A percentile compares a stretch with the other conserved stretches of the same genome.
Conservation (phyloP, 495 filamentous ascomycete genomes). For the Cenococcum geophilum region DNA sequence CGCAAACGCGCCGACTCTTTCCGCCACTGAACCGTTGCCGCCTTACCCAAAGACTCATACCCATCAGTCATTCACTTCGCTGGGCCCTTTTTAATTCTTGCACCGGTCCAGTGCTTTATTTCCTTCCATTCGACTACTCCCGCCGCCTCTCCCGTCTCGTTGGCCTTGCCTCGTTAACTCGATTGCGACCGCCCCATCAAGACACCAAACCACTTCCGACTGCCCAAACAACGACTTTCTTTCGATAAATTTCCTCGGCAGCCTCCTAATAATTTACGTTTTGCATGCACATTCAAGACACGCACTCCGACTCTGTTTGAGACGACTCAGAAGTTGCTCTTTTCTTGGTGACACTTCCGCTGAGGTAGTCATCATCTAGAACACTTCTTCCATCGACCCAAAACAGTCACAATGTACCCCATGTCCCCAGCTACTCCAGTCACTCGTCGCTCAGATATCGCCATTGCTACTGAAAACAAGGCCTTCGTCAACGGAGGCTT, state of each 20-base stretch:
- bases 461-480: slow-evolving; percentile 26
- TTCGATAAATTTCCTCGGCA: background rate
- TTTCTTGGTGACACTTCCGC: slow-evolving; percentile 14
- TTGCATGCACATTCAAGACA: background rate
- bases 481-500: slow-evolving; percentile 24
- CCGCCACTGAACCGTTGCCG: slow-evolving; percentile 21
- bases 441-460: slow-evolving; percentile 33
- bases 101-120: slow-evolving; percentile 18
- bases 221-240: slow-evolving; percentile 1
- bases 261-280: slow-evolving; percentile 11
- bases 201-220: slow-evolving; percentile 8
- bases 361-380: slow-evolving; percentile 14
- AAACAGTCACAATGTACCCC: slow-evolving; percentile 28
- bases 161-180: slow-evolving; percentile 29
- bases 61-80: slow-evolving; percentile 19
- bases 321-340: slow-evolving; percentile 24
- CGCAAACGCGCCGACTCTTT: slow-evolving; percentile 19
- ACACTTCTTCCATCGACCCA: slow-evolving; percentile 24
- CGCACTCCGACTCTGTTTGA: background rate
- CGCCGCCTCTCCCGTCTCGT: slow-evolving; percentile 19
- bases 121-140: slow-evolving; percentile 1
- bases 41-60: slow-evolving; percentile 24
- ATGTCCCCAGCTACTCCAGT: slow-evolving; percentile 26
- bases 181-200: slow-evolving; percentile 28
- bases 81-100: slow-evolving; percentile 19